These are phyloP conservation scores for Amanita polypyramis DNA, from an alignment of 768 basidiomycete genomes.

Conservation along the genomic window DNA sequence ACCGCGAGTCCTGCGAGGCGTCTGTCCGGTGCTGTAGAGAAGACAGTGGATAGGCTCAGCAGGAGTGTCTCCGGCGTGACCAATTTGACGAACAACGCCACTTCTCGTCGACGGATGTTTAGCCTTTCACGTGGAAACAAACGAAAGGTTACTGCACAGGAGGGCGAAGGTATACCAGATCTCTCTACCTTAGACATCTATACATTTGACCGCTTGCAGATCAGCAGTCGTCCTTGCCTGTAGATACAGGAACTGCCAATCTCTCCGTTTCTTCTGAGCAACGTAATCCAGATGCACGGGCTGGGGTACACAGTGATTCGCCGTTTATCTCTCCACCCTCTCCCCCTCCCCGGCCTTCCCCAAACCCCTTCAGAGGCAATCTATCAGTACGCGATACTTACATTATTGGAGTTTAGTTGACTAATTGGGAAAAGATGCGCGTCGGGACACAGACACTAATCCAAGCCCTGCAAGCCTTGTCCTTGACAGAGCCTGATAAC, in stretches of 20 bases:
- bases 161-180: conserved; percentile 19
- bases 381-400: conserved; percentile 47
- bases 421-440: conserved; percentile 49
- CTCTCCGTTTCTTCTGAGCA: conserved; percentile 17
- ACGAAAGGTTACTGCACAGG: conserved; percentile 29
- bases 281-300: not conserved
- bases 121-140: conserved; percentile 45
- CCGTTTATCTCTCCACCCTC: conserved; percentile 68
- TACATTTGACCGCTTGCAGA: not conserved
- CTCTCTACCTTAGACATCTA: not conserved
- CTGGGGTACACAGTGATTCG: conserved; percentile 24
- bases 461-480: conserved; percentile 78
- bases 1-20: conserved; percentile 39
- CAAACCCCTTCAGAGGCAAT: conserved; percentile 50
- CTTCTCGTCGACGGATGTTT: conserved; percentile 39
- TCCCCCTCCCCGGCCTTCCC: conserved; percentile 41
- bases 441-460: conserved; percentile 84
- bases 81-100: conserved; percentile 19
- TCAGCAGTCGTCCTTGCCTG: not conserved
- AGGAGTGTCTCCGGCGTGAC: conserved; percentile 40
- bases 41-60: conserved; percentile 57
- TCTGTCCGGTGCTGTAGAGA: conserved; percentile 35
- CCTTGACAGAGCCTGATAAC: conserved; percentile 64
- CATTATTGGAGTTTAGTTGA: conserved; percentile 8
- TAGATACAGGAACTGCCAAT: not conserved